Base-by-base conservation (phyloP, 2,329 filamentous ascomycete species). In the Fusarium illudens region DNA sequence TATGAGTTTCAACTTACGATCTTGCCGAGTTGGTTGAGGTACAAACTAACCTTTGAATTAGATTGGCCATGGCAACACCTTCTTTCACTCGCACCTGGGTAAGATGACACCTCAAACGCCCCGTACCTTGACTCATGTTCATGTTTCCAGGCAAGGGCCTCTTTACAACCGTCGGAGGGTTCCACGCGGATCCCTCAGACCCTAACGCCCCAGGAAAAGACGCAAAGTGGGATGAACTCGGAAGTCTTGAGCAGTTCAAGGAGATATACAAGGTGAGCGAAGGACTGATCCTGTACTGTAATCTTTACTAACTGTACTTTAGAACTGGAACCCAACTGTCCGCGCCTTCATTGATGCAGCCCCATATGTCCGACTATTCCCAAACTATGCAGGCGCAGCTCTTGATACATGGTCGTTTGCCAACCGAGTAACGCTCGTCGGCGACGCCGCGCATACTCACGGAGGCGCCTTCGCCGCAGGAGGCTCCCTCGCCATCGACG, bases 41-140 rank as follows among this genome's bases (percentile, higher is more conserved):
- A 11, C 4, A 33, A 25, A 50, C 46, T 50, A 4, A 50, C 19
- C 15, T 5, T 9, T 34, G 9, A 25, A 17, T 33, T 11, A 68
- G 65, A 64, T 68, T 13, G 67, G 67, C 2, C 67, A 64, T 4
- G 62, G 60, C 6, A 63, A 56, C 5, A 68, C 62, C 17, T 79
- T 83, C 30, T 84, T 84, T 59, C 75, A 82, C 10, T 83, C 81
- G 25, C 75, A 73, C 20, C 74, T 84, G 2, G 81, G 81, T 70
- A 68, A 15, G 37, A 30, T 20, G 0, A 30, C 11, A 20, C 13
- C 1, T 7, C 13, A 22, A 2, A n/a, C 2, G n/a, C n/a, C 5
- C 3, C 3, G 4, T n/a, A n/a, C 13, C 8, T 50, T 34, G 8
- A 11, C 29, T 50, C 3, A 50, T 20, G 4, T 15, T n/a, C 2